Evolutionary conservation across 345 rosid species (phyloP).

Genomic region (Gossypium turneri): DNA sequence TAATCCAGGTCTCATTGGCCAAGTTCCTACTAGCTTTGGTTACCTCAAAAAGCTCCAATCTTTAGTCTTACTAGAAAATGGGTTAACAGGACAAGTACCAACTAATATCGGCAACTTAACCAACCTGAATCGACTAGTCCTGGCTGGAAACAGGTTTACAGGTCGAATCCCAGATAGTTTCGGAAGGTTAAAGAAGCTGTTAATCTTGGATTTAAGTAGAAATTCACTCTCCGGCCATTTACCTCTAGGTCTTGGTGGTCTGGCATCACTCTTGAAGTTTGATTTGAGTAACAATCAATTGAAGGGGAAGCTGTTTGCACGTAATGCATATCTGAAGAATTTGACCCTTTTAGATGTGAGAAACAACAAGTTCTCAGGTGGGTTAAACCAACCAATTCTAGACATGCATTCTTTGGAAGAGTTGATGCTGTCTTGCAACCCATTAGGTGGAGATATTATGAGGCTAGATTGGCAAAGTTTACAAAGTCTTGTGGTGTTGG

Average conservation of each 20-base stretch:
- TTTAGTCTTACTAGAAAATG: slow-evolving; percentile 69
- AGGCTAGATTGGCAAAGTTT: slow-evolving; percentile 52
- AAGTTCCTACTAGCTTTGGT: slow-evolving; percentile 51
- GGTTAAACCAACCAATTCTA: slow-evolving; percentile 47
- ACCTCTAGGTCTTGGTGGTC: slow-evolving; percentile 48
- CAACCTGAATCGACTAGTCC: slow-evolving; percentile 60
- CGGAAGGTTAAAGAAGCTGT: slow-evolving; percentile 43
- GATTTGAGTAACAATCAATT: slow-evolving; percentile 71
- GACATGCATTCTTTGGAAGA: slow-evolving; percentile 63
- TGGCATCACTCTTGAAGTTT: slow-evolving; percentile 72
- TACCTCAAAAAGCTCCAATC: slow-evolving; percentile 60
- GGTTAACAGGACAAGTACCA: slow-evolving; percentile 55
- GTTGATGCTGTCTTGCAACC: slow-evolving; percentile 59
- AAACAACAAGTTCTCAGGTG: slow-evolving; percentile 71
- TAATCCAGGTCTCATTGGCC: slow-evolving; percentile 73
- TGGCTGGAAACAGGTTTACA: slow-evolving; percentile 57
- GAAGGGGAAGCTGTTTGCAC: slow-evolving; percentile 48
- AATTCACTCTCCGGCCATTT: slow-evolving; percentile 62
- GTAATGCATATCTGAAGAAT: slow-evolving; percentile 48
- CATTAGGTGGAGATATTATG: slow-evolving; percentile 49
- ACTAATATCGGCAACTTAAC: slow-evolving; percentile 44
- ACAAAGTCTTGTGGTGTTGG: slow-evolving; percentile 55
- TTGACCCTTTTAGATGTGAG: slow-evolving; percentile 74
- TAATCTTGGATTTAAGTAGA: slow-evolving; percentile 76
- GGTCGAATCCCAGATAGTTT: slow-evolving; percentile 57